Base-by-base conservation (phyloP, 1,284 basidiomycete species). In the Naganishia liquefaciens region DNA sequence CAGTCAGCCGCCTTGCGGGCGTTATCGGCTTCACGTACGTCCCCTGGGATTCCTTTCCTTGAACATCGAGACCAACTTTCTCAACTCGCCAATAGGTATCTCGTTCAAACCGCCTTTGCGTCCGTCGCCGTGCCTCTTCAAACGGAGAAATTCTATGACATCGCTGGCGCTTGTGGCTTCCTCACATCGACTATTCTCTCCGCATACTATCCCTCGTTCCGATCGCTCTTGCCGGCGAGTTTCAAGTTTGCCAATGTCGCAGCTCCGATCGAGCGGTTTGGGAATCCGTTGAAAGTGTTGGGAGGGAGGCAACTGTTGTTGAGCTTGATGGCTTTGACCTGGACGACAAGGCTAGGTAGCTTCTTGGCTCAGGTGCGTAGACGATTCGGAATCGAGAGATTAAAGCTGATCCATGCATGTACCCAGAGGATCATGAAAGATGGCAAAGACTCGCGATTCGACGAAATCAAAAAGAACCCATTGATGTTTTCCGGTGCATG, bases 391-490 rank as follows among this genome's bases (percentile, higher is more conserved):
- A 9, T 21, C 17, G n/a, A n/a, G 9, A 42, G 6, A 5, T 21
- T n/a, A 30, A 23, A 11, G 44, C 57, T 60, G 44, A 60, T 51
- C 39, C 4, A 30, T 63, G 6, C 15, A 23, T 42, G 9, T 17
- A 37, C 17, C 17, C 70, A 83, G 81, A 78, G 83, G 63, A 82
- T 84, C 42, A 67, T 81, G 49, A 82, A 81, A 65, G 75, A 78
- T 4, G 83, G 83, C 4, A 80, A 81, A 4, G 88, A 90, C 74
- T 85, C 86, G 9, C 79, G 88, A 19, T 90, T 90, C 69, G 86
- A 88, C 62, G 78, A 86, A 68, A 82, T 89, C 66, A 89, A 88
- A 74, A 83, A 82, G 63, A 72, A 85, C 53, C 87, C 88, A 0
- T 68, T 69, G 30, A 82, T 77, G 62, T 91, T 90, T 73, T 81